Base-by-base conservation (phyloP, 441 rosid genomes). In the Pelargonium fulgidum region DNA sequence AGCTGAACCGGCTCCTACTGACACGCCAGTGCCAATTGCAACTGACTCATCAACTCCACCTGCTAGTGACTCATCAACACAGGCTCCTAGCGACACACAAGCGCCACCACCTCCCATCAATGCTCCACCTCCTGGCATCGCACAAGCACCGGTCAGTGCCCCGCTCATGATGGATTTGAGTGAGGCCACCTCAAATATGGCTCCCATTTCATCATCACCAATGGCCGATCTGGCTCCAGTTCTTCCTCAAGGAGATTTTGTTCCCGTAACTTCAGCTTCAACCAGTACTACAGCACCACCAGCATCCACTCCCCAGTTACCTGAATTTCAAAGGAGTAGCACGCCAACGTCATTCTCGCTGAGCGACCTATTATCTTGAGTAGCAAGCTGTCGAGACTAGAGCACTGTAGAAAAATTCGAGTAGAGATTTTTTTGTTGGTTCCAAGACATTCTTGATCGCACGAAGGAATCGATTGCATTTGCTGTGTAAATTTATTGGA, bases 261-360 rank as follows among this genome's bases (percentile, higher is more conserved):
- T 7, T 4, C 62, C 29, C 0, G 63, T 59, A 19, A 64, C 78
- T 68, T 69, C 82, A 58, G 64, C 78, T 68, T 71, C 83, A 58
- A 41, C 73, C 36, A 67, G 16, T 39, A 71, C 66, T 48, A 65
- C 82, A 65, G 48, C 64, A 59, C 29, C 72, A 66, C 58, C 76
- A 14, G 80, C 68, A 65, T 71, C 2, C 41, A 70, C 77, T 8
- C 59, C 76, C 10, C 76, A 68, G 76, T 65, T 41, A 20, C 67
- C 85, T 24, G 79, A 82, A 61, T 68, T 45, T 58, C 78, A 67
- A 72, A 78, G 65, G 74, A 41, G 75, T 47, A 67, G 24, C 71
- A 48, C 69, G 63, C 70, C 71, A 42, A 59, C 64, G 2, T 59
- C 62, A 47, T 33, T 67, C 19, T 70, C 73, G 7, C 33, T 8